Evolutionary conservation across 176 grass and related monocot species (phyloP).

Genomic region (Leersia perrieri): DNA sequence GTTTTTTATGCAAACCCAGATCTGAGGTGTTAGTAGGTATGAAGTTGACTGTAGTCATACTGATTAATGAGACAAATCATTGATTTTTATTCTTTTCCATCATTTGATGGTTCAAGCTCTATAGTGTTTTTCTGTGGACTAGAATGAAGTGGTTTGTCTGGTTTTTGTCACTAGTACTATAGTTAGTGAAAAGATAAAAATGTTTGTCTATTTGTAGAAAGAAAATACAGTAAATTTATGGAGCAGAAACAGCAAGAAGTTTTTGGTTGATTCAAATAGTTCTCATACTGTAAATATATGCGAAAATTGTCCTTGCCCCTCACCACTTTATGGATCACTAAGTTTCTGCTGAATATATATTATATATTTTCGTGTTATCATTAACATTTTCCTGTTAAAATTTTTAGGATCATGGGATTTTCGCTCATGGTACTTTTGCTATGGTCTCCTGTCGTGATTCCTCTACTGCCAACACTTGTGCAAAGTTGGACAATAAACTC

Average conservation of each 20-base stretch:
- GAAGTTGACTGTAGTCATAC: background rate
- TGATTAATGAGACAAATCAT: background rate
- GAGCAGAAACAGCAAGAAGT: background rate
- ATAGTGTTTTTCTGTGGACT: background rate
- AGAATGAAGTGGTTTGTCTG: background rate
- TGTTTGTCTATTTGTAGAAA: background rate
- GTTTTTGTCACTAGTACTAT: background rate
- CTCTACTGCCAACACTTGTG: slow-evolving; percentile 77
- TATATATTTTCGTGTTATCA: background rate
- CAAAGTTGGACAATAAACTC: slow-evolving; percentile 76
- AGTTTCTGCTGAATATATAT: background rate
- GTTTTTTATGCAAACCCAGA: background rate
- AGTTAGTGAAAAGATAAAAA: background rate
- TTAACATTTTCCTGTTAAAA: slow-evolving; percentile 17
- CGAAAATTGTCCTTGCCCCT: background rate
- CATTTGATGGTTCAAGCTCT: background rate
- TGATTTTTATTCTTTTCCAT: background rate
- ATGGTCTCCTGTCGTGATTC: slow-evolving; percentile 93
- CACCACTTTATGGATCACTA: background rate
- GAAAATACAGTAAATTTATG: background rate
- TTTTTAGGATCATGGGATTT: slow-evolving; percentile 74
- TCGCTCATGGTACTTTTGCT: slow-evolving; percentile 79
- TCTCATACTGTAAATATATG: slow-evolving; percentile 8
- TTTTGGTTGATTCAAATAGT: background rate
- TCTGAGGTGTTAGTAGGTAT: background rate